Evolutionary conservation across 2,329 filamentous ascomycete species (phyloP), one percentile per base, ranked within the genome.

Genomic region (Fusarium tjaetaba): DNA sequence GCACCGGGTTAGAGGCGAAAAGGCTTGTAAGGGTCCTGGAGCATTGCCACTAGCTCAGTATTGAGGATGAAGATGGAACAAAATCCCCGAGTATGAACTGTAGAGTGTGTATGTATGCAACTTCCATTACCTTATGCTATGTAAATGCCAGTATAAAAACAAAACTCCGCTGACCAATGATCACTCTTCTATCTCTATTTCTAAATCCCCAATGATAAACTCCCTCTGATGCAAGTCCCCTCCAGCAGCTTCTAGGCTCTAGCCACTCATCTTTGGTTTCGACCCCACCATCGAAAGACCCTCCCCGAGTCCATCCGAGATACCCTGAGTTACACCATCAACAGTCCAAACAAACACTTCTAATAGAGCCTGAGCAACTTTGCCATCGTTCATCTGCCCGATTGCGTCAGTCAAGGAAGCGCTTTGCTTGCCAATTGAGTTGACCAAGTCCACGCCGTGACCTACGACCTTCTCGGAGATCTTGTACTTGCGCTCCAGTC

Each of bases 381-480:
- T 88, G 0, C 92, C 92, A 67, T 93, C 89, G 28, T 91, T 88
- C 81, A 93, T 86, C 49, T 86, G 87, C 66, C 86, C 86, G 7
- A 93, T 82, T 1, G 87, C 85, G 15, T 86, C 86, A 15, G 87
- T 88, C 8, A 53, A 80, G 81, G 82, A 20, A 91, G 95, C 81
- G 87, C 87, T 39, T 81, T 95, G 52, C 71, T 86, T 75, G 81
- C 85, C 82, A 87, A 91, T 79, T 84, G 88, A 66, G 78, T 85
- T 72, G 85, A 91, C 81, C 81, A 88, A 78, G 84, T 90, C 79
- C 88, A 92, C 77, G 82, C 92, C 70, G 79, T 89, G 76, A 84
- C 93, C 61, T 90, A 96, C 84, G 91, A 96, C 81, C 82, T 94
- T 57, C 83, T 96, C 38, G 90, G 93, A 90, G 68, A 95, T 85